A percentile compares a stretch with the other conserved stretches of the same genome.
These are phyloP conservation scores for Lepidium didymum DNA, from an alignment of 345 rosid species.

Conservation along the genomic window DNA sequence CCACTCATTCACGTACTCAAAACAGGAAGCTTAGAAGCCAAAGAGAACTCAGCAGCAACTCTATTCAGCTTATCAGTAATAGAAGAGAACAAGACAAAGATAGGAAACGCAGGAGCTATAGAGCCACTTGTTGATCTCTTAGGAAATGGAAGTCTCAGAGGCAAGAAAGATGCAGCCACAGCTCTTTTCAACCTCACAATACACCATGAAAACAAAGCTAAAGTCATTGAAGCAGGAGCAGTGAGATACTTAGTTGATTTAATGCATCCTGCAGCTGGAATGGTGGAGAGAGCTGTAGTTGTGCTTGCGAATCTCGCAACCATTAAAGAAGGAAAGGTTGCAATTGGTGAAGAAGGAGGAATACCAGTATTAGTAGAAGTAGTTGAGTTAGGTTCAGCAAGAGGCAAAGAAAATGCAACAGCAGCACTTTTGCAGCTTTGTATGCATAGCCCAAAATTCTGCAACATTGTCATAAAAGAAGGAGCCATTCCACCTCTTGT, in stretches of 20 bases:
- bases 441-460: slow-evolving; percentile 47
- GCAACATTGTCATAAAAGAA: slow-evolving; percentile 73
- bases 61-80: slow-evolving; percentile 79
- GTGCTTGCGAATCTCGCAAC: slow-evolving; percentile 93
- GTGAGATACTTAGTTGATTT: slow-evolving; percentile 78
- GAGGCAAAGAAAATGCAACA: slow-evolving; percentile 93
- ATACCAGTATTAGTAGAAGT: slow-evolving; percentile 85
- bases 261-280: slow-evolving; percentile 89
- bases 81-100: slow-evolving; percentile 72
- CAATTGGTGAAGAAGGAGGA: slow-evolving; percentile 78
- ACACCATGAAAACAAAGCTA: slow-evolving; percentile 71
- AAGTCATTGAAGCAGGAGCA: slow-evolving; percentile 83
- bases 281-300: slow-evolving; percentile 93
- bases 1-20: slow-evolving; percentile 74
- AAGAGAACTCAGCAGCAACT: slow-evolving; percentile 82
- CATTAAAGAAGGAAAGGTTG: slow-evolving; percentile 59
- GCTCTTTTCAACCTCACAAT: slow-evolving; percentile 81
- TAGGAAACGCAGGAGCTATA: slow-evolving; percentile 82
- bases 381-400: slow-evolving; percentile 86
- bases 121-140: slow-evolving; percentile 79
- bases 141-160: slow-evolving; percentile 74
- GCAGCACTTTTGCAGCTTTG: slow-evolving; percentile 90
- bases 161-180: slow-evolving; percentile 90
- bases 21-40: slow-evolving; percentile 82
- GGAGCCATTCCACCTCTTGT: slow-evolving; percentile 93